Evolutionary conservation across 2,329 filamentous ascomycete genomes (phyloP).

Genomic region (Colletotrichum viniferum): DNA sequence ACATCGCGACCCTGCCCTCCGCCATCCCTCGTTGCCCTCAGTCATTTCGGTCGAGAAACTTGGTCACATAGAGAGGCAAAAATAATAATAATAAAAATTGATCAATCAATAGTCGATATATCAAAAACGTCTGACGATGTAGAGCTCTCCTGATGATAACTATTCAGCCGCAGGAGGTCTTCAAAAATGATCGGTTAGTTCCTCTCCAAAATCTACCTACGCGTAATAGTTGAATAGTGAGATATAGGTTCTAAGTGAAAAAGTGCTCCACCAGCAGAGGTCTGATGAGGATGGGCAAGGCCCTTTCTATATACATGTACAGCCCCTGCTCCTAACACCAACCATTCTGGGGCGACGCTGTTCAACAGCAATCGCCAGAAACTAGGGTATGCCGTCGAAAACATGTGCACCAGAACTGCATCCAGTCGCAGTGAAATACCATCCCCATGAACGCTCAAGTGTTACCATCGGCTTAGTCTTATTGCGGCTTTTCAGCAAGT

Average conservation of each 20-base stretch:
- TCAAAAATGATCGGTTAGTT: background rate
- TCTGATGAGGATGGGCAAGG: background rate
- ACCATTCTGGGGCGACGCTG: background rate
- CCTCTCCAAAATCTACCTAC: background rate
- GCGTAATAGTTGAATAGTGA: background rate
- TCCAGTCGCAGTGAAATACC: background rate
- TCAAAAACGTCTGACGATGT: background rate
- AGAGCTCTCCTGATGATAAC: no score
- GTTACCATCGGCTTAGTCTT: background rate
- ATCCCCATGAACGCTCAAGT: background rate
- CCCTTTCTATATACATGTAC: background rate
- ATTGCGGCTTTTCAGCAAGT: background rate
- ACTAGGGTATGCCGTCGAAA: background rate
- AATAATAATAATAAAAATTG: no score
- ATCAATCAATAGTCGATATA: background rate
- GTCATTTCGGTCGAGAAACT: background rate
- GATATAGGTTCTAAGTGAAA: background rate
- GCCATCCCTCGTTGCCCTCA: background rate
- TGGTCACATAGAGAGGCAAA: background rate
- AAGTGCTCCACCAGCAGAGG: background rate
- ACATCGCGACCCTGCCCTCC: background rate
- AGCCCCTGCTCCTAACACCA: background rate
- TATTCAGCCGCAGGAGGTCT: background rate
- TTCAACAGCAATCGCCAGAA: background rate
- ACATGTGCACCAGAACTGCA: background rate